Conservation (phyloP, 2,329 filamentous ascomycete species). For the Helotiales sp. region DNA sequence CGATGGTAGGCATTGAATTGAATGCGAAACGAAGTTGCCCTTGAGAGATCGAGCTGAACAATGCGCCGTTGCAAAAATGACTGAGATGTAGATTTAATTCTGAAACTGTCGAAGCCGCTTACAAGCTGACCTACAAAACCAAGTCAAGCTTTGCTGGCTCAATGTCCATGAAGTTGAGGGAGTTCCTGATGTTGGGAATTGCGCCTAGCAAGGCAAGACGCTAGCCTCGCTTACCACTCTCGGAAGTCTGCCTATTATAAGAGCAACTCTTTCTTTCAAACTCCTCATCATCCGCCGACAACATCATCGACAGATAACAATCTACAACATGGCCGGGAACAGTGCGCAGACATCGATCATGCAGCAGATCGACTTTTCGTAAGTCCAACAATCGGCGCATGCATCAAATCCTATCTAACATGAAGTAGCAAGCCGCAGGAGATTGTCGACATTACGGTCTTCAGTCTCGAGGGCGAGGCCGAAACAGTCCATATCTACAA, state of each 20-base stretch:
- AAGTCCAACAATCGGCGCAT: neutral
- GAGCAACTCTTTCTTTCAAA: neutral
- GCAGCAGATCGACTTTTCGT: no score
- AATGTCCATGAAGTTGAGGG: no score
- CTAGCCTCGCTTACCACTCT: neutral
- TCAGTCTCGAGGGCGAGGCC: neutral
- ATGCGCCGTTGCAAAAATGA: neutral
- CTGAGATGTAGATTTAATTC: neutral
- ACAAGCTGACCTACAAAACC: neutral
- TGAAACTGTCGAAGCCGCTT: neutral
- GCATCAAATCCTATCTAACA: neutral
- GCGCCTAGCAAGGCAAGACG: neutral
- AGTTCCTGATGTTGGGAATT: neutral
- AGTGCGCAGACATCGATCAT: no score
- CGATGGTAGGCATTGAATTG: neutral
- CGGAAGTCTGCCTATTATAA: neutral
- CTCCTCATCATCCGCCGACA: neutral
- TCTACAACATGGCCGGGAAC: no score
- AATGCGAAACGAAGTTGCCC: no score
- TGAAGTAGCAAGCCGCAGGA: neutral
- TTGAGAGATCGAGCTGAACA: neutral
- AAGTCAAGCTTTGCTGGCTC: no score
- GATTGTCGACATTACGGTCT: neutral
- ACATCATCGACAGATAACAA: neutral
- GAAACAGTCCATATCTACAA: slow-evolving; percentile 1